phyloP scores from a whole-genome alignment of 2,329 filamentous ascomycete species.

The Ceratocystis colombiana region DNA sequence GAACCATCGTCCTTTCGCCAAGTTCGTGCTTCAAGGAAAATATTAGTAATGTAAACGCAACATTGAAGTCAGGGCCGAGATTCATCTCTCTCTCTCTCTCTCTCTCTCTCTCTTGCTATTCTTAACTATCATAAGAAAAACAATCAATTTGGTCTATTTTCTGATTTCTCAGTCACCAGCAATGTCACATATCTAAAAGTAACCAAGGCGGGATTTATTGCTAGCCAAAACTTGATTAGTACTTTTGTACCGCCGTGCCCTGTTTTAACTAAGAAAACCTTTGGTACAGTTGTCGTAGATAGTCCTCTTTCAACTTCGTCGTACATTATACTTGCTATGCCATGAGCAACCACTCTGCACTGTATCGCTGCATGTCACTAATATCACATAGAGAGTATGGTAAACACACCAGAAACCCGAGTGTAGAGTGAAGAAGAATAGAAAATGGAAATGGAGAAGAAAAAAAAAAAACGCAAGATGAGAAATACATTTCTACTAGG shows the following conservation, averaged over 20 bases:
- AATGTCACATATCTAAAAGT: not conserved
- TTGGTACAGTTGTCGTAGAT: not conserved
- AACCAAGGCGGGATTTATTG: not conserved
- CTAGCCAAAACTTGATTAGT: not conserved
- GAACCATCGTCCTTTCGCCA: not conserved
- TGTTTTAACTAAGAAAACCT: not conserved
- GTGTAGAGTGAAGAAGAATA: too few species aligned
- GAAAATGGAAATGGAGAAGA: not conserved
- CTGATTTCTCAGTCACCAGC: not conserved
- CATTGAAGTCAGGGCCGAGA: not conserved
- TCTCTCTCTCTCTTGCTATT: not conserved
- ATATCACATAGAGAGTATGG: too few species aligned
- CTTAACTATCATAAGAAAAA: not conserved
- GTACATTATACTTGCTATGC: too few species aligned
- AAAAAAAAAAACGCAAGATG: not conserved
- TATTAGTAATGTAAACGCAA: not conserved
- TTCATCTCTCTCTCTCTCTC: too few species aligned
- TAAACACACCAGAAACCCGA: too few species aligned
- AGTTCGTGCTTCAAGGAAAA: not conserved
- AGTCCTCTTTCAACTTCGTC: too few species aligned
- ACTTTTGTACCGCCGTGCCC: not conserved
- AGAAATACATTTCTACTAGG: not conserved
- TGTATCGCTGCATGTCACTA: too few species aligned
- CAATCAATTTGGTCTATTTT: not conserved
- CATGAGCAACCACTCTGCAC: too few species aligned